Evolutionary conservation across 352 stramenopile species (phyloP), one percentile per base, ranked within the genome.

Genomic region (Albugo laibachii): DNA sequence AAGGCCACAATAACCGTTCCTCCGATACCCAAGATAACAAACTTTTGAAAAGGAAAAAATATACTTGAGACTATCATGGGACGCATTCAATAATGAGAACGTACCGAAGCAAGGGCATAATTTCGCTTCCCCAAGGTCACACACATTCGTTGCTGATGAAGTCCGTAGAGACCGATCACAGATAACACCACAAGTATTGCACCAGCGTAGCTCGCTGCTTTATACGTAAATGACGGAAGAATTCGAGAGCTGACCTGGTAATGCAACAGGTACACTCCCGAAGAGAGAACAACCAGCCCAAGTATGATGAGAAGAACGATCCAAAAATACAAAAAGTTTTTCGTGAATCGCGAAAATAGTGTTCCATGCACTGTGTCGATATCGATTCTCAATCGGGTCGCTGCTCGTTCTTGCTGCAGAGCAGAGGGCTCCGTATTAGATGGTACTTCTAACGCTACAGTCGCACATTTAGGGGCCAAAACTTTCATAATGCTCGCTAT

Each of bases 271-370:
- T 24, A 43, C 38, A 43, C 3, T 19, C 16, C 38, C 38, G 20
- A 24, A 8, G 38, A 19, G 8, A 43, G 16, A 3, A 43, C 20
- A 10, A 19, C 3, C 16, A 43, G 16, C 8, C 38, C 38, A 19
- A 43, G 16, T 10, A 43, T 19, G 16, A 43, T 8, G 16, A 43
- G 20, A 19, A 43, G 20, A 10, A 43, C 38, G 16, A 24, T 43
- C 38, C 38, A 43, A 19, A 24, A 19, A 43, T 43, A 43, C 16
- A 43, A 24, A 43, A 43, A 43, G 16, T 19, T 43, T 43, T 43
- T 43, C 16, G 8, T 43, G 38, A 31, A 31, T 31, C 24, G 24
- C 3, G 24, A 31, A 31, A 31, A 8, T 8, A 31, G 24, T 31
- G 24, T 31, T 31, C 24, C 24, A 31, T 8, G 24, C 24, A 31